Percentiles rank a stretch among this genome's conserved stretches.
Evolutionary conservation across 2,329 filamentous ascomycete species (phyloP).

Genomic region (Keithomyces neogunnii): DNA sequence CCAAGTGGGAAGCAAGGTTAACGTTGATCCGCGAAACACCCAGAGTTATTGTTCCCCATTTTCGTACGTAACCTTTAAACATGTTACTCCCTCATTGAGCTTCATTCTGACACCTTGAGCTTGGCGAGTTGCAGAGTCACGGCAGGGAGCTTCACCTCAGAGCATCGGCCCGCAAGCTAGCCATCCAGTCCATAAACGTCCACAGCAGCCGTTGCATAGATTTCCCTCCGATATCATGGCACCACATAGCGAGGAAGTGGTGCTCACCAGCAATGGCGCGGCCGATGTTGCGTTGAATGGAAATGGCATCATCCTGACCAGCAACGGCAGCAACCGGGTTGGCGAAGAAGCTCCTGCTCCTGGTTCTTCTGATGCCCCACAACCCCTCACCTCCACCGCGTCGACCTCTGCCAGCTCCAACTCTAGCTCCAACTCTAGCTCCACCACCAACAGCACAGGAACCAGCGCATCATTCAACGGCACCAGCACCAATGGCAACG

Average conservation of each 20-base stretch:
- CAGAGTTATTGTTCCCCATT: too few species aligned
- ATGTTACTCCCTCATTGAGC: too few species aligned
- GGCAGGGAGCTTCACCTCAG: too few species aligned
- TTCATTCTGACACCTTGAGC: too few species aligned
- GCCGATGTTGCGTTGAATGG: slow-evolving; percentile 8
- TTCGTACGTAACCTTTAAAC: too few species aligned
- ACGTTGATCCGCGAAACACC: too few species aligned
- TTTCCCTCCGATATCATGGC: slow-evolving; percentile 16
- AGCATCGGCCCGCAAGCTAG: too few species aligned
- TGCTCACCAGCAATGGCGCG: slow-evolving; percentile 18
- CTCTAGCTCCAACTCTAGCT: background rate
- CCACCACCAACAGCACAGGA: slow-evolving; percentile 9
- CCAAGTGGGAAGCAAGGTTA: too few species aligned
- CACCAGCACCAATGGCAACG: slow-evolving; percentile 12
- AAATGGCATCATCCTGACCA: slow-evolving; percentile 5
- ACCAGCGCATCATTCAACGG: background rate
- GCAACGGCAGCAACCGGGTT: background rate
- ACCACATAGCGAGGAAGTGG: slow-evolving; percentile 24
- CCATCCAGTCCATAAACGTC: too few species aligned
- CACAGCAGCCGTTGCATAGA: too few species aligned
- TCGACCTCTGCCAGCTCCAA: background rate
- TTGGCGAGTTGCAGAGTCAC: too few species aligned
- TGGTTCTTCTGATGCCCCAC: slow-evolving; percentile 5
- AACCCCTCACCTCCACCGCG: slow-evolving; percentile 11
- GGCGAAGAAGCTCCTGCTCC: background rate